phyloP scores from a whole-genome alignment of 2,329 filamentous ascomycete genomes.

The Chrysoporthe cubensis region DNA sequence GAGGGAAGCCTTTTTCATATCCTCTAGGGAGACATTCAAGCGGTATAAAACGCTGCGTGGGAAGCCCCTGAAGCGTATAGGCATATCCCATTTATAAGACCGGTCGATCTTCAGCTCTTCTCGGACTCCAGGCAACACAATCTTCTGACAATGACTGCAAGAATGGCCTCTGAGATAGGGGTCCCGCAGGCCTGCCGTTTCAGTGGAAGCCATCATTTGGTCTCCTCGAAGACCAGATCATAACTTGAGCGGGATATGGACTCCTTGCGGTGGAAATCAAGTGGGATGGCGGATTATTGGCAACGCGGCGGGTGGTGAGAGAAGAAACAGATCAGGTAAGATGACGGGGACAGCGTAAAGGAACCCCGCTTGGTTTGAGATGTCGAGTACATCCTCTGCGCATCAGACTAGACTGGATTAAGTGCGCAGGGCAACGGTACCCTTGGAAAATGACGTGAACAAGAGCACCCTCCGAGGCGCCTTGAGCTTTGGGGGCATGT shows the following conservation, averaged over 20 bases:
- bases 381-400: neutral
- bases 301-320: neutral
- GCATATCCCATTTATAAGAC: neutral
- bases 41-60: fast-evolving
- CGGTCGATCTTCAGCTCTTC: neutral
- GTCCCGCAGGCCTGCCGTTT: neutral
- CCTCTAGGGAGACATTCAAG: neutral
- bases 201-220: neutral
- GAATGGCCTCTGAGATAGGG: neutral
- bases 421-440: too few species aligned
- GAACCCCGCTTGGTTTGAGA: neutral
- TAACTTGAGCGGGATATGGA: neutral
- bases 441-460: too few species aligned
- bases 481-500: too few species aligned
- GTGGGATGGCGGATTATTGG: neutral
- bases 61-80: neutral
- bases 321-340: neutral
- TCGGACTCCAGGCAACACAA: neutral
- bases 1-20: neutral
- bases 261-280: neutral
- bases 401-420: neutral
- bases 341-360: neutral
- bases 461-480: too few species aligned
- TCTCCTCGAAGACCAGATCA: neutral
- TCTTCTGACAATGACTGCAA: neutral